Percentiles rank a stretch among this genome's conserved stretches.
Conservation (phyloP, 805 yeast genomes). For the Tetrapisispora pingtungensis region DNA sequence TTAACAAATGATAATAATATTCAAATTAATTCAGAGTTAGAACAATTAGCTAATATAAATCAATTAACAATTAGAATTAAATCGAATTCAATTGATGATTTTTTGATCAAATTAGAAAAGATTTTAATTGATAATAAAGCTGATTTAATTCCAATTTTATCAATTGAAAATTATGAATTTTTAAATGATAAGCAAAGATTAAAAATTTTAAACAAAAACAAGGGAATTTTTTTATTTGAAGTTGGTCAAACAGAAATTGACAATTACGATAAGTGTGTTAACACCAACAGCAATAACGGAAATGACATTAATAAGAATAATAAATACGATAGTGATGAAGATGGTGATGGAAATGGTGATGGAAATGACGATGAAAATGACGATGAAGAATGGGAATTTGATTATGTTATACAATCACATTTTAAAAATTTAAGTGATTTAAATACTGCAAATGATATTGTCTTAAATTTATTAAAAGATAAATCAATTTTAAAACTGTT, state of each 20-base stretch:
- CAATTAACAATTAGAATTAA: slow-evolving; percentile 20
- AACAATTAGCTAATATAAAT: slow-evolving; percentile 25
- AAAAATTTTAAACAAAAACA: slow-evolving; percentile 13
- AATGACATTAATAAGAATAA: too few species aligned
- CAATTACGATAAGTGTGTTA: too few species aligned
- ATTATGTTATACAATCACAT: slow-evolving; percentile 20
- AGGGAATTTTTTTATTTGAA: slow-evolving; percentile 19
- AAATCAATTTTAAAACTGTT: background rate
- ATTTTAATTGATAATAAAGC: slow-evolving; percentile 10
- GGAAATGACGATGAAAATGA: background rate
- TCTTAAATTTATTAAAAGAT: background rate
- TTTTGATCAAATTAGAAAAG: slow-evolving; percentile 3
- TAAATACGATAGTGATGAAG: background rate
- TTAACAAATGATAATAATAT: background rate
- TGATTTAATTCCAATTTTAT: slow-evolving; percentile 11
- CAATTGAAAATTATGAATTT: slow-evolving; percentile 25
- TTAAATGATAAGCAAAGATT: slow-evolving; percentile 17
- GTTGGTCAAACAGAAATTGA: slow-evolving; percentile 14
- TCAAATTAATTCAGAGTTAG: slow-evolving; percentile 9
- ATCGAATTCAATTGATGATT: background rate
- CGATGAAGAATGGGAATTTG: slow-evolving; percentile 14
- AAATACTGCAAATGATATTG: slow-evolving; percentile 1
- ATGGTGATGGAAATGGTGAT: background rate
- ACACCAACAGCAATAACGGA: too few species aligned
- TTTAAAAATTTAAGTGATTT: slow-evolving; percentile 15